Evolutionary conservation across 2,329 filamentous ascomycete species (phyloP).

Genomic region (Colletotrichum limetticola): DNA sequence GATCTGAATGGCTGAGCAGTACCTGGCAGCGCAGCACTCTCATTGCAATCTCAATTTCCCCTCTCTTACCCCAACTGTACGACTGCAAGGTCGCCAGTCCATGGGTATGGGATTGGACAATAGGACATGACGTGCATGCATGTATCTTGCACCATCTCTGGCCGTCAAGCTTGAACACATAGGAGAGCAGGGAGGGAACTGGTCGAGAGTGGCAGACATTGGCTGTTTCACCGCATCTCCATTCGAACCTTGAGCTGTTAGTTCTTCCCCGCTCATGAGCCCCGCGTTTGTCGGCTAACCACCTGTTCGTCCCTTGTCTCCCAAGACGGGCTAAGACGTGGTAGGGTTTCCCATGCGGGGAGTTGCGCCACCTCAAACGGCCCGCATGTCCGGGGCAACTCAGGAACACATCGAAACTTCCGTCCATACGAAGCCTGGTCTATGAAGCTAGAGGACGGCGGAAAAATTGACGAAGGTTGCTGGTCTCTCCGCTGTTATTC

Average conservation of each 20-base stretch:
- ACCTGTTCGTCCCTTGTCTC: conserved; percentile 15
- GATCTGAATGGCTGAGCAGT: conserved; percentile 25
- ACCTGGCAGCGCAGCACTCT: conserved; percentile 4
- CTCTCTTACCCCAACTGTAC: neutral
- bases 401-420: conserved; percentile 7
- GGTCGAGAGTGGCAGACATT: neutral
- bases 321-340: neutral
- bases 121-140: conserved; percentile 17
- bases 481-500: neutral
- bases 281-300: conserved; percentile 30
- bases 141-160: neutral
- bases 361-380: conserved; percentile 19
- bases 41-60: neutral
- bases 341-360: neutral
- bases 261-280: conserved; percentile 3
- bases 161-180: neutral
- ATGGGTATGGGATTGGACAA: too few relatives aligned
- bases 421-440: conserved; percentile 13
- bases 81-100: neutral
- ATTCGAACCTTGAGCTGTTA: neutral
- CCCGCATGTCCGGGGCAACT: conserved; percentile 1
- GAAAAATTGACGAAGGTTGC: neutral
- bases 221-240: neutral
- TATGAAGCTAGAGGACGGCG: neutral
- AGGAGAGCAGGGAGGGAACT: neutral